phyloP scores from a whole-genome alignment of 2,329 filamentous ascomycete species.

The Parafenestella ontariensis region DNA sequence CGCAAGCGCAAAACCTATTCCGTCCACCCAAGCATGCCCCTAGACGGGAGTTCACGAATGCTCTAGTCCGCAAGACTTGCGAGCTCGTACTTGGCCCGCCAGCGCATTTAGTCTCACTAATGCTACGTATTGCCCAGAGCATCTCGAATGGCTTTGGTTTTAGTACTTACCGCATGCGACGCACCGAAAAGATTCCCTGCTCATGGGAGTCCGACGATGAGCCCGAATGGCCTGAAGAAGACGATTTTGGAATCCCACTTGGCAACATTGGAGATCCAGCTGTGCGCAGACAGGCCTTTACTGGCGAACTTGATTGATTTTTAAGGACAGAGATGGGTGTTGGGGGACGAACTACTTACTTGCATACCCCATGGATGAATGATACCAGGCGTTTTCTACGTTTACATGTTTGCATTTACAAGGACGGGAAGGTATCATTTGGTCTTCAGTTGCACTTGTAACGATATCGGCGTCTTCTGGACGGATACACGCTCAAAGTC shows the following conservation, averaged over 20 bases:
- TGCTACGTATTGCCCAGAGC: constrained; percentile 80
- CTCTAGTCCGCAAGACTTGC: constrained; percentile 77
- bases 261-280: constrained; percentile 34
- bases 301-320: constrained; percentile 37
- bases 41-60: constrained; percentile 52
- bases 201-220: constrained; percentile 68
- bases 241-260: constrained; percentile 64
- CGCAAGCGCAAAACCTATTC: constrained; percentile 71
- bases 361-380: constrained; percentile 24
- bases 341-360: constrained; percentile 5
- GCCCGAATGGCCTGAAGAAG: constrained; percentile 58
- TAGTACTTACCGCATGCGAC: constrained; percentile 42
- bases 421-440: constrained; percentile 24
- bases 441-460: constrained; percentile 21
- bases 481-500: constrained; percentile 10
- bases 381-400: constrained; percentile 27
- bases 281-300: constrained; percentile 28
- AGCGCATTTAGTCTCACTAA: constrained; percentile 75
- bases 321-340: constrained; percentile 4
- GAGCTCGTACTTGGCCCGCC: constrained; percentile 82
- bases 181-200: constrained; percentile 50
- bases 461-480: constrained; percentile 17
- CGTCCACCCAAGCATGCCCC: constrained; percentile 55
- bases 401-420: constrained; percentile 30
- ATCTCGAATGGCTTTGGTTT: constrained; percentile 63